Conservation (phyloP, 345 rosid genomes). For the Rhodomyrtus tomentosa region DNA sequence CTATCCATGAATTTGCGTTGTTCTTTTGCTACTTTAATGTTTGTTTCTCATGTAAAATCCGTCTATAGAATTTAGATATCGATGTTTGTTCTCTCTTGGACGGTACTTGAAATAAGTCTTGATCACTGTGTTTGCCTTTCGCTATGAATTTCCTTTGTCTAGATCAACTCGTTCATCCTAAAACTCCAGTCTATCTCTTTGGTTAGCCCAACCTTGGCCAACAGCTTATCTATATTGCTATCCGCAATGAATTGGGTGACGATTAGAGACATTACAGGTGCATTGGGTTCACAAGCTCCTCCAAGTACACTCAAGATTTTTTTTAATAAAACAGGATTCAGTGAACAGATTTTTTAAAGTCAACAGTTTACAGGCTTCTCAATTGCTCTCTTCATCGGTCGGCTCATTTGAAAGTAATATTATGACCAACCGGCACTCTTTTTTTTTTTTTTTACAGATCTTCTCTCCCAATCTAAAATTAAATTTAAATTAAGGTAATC, state of each 20-base stretch:
- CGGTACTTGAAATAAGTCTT: background rate
- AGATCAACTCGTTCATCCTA: background rate
- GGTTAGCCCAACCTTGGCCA: background rate
- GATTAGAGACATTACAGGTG: background rate
- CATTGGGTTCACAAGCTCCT: background rate
- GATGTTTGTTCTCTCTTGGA: background rate
- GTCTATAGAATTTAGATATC: background rate
- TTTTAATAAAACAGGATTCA: background rate
- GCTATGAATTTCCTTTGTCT: background rate
- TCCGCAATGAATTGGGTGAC: background rate
- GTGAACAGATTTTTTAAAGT: background rate
- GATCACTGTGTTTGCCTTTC: background rate
- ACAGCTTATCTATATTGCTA: no score
- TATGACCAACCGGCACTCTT: no score
- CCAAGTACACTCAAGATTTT: background rate
- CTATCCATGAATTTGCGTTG: background rate
- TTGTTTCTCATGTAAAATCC: background rate
- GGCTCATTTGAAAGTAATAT: no score
- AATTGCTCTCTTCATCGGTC: no score
- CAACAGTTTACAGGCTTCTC: background rate
- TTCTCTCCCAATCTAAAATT: no score
- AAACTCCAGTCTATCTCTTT: background rate
- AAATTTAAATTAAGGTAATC: no score
- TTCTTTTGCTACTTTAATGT: background rate
- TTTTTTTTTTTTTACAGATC: no score